These are phyloP conservation scores for Phaeoacremonium minimum DNA, from an alignment of 2,329 filamentous ascomycete genomes.

Conservation along the genomic window DNA sequence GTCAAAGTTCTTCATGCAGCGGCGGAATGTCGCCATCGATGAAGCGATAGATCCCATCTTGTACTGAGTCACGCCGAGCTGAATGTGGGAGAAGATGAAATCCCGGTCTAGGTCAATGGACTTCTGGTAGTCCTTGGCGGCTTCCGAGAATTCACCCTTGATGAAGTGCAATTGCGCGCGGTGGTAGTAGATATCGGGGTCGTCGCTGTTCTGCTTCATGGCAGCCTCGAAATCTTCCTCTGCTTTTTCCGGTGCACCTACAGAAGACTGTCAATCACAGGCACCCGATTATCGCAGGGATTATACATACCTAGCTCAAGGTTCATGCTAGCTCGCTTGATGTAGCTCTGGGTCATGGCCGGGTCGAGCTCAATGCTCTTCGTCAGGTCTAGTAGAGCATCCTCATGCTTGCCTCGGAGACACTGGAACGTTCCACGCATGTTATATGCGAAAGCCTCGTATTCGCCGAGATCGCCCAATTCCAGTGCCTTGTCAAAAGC, in stretches of 20 bases:
- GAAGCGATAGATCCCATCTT: conserved; percentile 99
- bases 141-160: conserved; percentile 85
- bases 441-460: conserved; percentile 91
- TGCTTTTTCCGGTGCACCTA: conserved; percentile 79
- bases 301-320: conserved; percentile 72
- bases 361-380: conserved; percentile 91
- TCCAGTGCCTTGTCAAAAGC: conserved; percentile 88
- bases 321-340: conserved; percentile 98
- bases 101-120: conserved; percentile 93
- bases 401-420: conserved; percentile 79
- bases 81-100: conserved; percentile 99
- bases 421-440: conserved; percentile 95
- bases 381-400: conserved; percentile 80
- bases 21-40: conserved; percentile 96
- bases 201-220: conserved; percentile 76
- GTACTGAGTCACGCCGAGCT: conserved; percentile 98
- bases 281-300: background rate
- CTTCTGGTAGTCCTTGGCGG: conserved; percentile 98
- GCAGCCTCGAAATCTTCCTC: conserved; percentile 84
- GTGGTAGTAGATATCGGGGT: conserved; percentile 99
- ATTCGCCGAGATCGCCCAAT: conserved; percentile 71
- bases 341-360: conserved; percentile 88
- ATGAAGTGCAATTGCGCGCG: conserved; percentile 98
- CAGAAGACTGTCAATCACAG: conserved; percentile 15
- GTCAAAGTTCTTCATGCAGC: conserved; percentile 97